Evolutionary conservation across 345 rosid genomes (phyloP), one percentile per base, ranked within the genome.

Genomic region (Moringa oleifera): DNA sequence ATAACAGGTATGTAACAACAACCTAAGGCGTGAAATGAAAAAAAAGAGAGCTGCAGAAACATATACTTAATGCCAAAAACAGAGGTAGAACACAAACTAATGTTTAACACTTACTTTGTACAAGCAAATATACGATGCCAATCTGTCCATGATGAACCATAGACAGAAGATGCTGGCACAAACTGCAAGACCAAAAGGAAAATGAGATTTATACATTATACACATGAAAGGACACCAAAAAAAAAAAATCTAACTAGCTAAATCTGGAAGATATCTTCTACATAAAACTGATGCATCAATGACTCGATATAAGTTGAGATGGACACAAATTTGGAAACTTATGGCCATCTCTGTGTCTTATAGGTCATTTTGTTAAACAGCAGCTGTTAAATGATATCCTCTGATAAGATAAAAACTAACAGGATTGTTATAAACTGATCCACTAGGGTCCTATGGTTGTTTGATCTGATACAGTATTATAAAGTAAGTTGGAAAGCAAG

Each of bases 101-200:
- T 28, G 33, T 8, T 28, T 28, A 33, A 67, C 51, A 37, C 77
- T 73, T 76, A 89, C 98, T 83, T 79, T 23, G 87, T 76, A 31
- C 63, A 66, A 15, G 85, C 87, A 55, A 80, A 88, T 24, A 83
- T 60, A 16, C 86, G 87, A 52, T 69, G 89, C 94, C 96, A 88
- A 71, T 86, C 83, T 54, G 73, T 54, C 92, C 86, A 85, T 17
- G 88, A 83, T 61, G 89, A 71, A 60, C 98, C 98, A 75, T 72
- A 79, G 47, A 83, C 87, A 54, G 85, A 75, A 63, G 86, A 85
- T 23, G 83, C 84, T 8, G 97, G 96, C 67, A 83, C 96, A 66
- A 77, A 59, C 97, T 92, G 75, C 60, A 62, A 81, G 63, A 57
- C 58, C 7, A 52, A 63, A 66, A 62, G 54, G 54, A n/a, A n/a